These are phyloP conservation scores for Aspergillus floridensis DNA, from an alignment of 2,329 filamentous ascomycete species.

Conservation along the genomic window DNA sequence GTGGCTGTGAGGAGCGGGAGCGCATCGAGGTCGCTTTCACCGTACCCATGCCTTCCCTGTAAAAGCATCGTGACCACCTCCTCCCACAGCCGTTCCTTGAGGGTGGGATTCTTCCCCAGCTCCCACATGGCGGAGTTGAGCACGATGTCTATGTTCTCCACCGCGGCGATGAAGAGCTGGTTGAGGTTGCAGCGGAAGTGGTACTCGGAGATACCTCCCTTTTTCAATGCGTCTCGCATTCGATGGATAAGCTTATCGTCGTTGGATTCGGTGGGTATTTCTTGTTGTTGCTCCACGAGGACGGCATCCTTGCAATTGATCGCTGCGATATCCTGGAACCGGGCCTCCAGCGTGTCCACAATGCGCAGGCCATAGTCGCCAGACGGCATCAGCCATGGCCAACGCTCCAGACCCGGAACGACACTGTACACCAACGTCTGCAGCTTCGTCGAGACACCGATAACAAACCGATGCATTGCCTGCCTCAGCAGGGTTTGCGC, in stretches of 20 bases:
- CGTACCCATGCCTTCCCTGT: too few relatives aligned
- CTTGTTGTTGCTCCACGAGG: background rate
- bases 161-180: background rate
- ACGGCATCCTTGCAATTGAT: too few relatives aligned
- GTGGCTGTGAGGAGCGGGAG: background rate
- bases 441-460: too few relatives aligned
- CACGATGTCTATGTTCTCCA: background rate
- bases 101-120: background rate
- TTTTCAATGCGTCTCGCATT: background rate
- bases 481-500: background rate
- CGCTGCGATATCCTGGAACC: too few relatives aligned
- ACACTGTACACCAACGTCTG: too few relatives aligned
- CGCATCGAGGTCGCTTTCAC: background rate
- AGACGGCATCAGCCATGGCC: too few relatives aligned
- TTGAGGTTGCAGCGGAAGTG: constrained; percentile 4
- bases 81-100: background rate
- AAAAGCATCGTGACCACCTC: background rate
- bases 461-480: too few relatives aligned
- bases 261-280: background rate
- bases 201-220: constrained; percentile 9
- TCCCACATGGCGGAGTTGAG: background rate
- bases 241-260: background rate
- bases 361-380: too few relatives aligned
- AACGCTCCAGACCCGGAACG: too few relatives aligned
- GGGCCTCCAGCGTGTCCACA: too few relatives aligned